Evolutionary conservation across 1,139 yeast species (phyloP).

Genomic region (Ogataea hybrid): DNA sequence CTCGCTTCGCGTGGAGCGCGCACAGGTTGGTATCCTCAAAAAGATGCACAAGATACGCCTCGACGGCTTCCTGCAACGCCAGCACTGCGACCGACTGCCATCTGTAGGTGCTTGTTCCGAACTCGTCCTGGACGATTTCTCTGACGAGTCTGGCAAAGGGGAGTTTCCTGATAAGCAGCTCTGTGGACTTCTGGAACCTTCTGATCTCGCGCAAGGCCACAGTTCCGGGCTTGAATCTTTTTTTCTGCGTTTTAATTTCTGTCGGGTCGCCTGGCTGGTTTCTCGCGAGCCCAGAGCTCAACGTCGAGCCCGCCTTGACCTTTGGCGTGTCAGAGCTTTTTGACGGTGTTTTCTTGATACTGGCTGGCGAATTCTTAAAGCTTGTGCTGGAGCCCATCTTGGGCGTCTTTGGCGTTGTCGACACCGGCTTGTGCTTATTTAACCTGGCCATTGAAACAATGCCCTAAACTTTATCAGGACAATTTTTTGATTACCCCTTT

Average conservation of each 20-base stretch:
- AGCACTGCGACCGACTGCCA: conserved; percentile 90
- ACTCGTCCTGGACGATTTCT: conserved; percentile 70
- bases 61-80: conserved; percentile 92
- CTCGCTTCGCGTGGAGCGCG: conserved; percentile 91
- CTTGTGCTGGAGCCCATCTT: conserved; percentile 5
- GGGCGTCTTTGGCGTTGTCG: conserved; percentile 17
- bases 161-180: conserved; percentile 70
- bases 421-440: conserved; percentile 19
- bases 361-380: conserved; percentile 16
- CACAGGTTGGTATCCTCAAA: conserved; percentile 89
- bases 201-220: conserved; percentile 76
- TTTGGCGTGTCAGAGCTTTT: conserved; percentile 7
- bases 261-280: conserved; percentile 55
- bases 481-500: conserved; percentile 12
- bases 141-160: conserved; percentile 90
- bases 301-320: conserved; percentile 1
- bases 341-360: conserved; percentile 10
- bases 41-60: conserved; percentile 80
- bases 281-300: conserved; percentile 39
- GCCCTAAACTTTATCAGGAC: conserved; percentile 6
- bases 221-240: conserved; percentile 70
- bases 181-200: conserved; percentile 74
- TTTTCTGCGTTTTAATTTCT: conserved; percentile 34
- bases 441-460: conserved; percentile 17
- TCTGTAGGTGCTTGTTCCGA: conserved; percentile 62